Conservation (phyloP, 2,329 filamentous ascomycete genomes). For the Arthrobotrys pseudoclavata region DNA sequence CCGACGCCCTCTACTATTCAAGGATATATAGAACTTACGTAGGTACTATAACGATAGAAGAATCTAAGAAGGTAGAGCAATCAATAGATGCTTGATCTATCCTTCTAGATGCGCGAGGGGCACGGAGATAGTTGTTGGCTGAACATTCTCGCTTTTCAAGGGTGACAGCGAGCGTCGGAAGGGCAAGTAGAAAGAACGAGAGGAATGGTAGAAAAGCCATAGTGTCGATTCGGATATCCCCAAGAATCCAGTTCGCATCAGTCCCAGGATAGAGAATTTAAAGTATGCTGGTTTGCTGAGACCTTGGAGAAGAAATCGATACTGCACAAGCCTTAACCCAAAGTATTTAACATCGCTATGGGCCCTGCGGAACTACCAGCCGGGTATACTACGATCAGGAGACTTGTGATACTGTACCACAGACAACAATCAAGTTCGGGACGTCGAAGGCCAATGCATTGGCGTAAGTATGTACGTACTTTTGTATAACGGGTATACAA, state of each 20-base stretch:
- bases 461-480: not conserved
- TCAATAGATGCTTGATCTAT: constrained; percentile 12
- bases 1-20: not conserved
- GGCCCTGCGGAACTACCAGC: not conserved
- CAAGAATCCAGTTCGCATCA: not conserved
- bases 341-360: not conserved
- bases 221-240: not conserved
- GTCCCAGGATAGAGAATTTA: not conserved
- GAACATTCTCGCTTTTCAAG: constrained; percentile 6
- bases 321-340: not conserved
- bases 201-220: not conserved
- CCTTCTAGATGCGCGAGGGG: constrained; percentile 3
- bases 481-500: not conserved
- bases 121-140: constrained; percentile 18
- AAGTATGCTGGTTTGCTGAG: not conserved
- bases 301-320: not conserved
- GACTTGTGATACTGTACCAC: constrained; percentile 8
- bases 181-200: not conserved
- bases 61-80: constrained; percentile 18
- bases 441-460: not conserved
- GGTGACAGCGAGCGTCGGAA: not conserved
- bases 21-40: constrained; percentile 7
- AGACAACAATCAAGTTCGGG: not conserved
- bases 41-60: constrained; percentile 12
- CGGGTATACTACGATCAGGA: constrained; percentile 7